phyloP scores from a whole-genome alignment of 331 rosid genomes.

The Ulmus americana region DNA sequence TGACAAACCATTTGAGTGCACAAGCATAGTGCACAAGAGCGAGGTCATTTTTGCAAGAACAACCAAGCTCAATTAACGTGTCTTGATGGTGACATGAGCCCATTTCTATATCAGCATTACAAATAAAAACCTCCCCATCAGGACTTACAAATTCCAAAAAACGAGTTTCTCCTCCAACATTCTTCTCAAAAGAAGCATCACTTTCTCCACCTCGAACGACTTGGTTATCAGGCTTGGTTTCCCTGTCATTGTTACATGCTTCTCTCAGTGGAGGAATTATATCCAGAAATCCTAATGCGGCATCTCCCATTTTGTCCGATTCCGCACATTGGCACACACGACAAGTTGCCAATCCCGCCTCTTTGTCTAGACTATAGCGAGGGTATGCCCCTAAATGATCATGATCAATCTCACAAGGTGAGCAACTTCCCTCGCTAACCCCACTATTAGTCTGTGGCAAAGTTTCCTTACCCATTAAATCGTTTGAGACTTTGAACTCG shows the following conservation, averaged over 20 bases:
- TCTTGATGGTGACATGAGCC: slow-evolving; percentile 57
- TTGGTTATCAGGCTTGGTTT: slow-evolving; percentile 29
- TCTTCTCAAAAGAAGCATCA: slow-evolving; percentile 26
- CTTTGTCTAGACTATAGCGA: slow-evolving; percentile 51
- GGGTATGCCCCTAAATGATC: slow-evolving; percentile 46
- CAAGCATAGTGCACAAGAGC: slow-evolving; percentile 90
- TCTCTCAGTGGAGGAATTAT: slow-evolving; percentile 44
- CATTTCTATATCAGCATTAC: slow-evolving; percentile 68
- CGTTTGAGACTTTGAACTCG: slow-evolving; percentile 20
- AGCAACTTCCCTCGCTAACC: slow-evolving; percentile 29
- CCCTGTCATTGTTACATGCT: slow-evolving; percentile 26
- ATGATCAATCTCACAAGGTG: slow-evolving; percentile 34
- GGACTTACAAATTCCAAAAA: slow-evolving; percentile 71
- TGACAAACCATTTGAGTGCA: slow-evolving; percentile 94
- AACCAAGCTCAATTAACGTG: slow-evolving; percentile 76
- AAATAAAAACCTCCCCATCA: slow-evolving; percentile 75
- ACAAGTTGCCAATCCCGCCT: slow-evolving; percentile 45
- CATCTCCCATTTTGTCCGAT: slow-evolving; percentile 83
- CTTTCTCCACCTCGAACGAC: slow-evolving; percentile 24
- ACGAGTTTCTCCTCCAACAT: slow-evolving; percentile 38
- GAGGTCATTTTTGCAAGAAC: slow-evolving; percentile 91
- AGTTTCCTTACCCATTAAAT: slow-evolving; percentile 45
- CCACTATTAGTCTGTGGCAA: slow-evolving; percentile 30
- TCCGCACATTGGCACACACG: slow-evolving; percentile 94
- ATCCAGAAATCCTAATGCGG: slow-evolving; percentile 60